Base-by-base conservation (phyloP, 1,139 yeast species). In the Suhomyces wounanorum region DNA sequence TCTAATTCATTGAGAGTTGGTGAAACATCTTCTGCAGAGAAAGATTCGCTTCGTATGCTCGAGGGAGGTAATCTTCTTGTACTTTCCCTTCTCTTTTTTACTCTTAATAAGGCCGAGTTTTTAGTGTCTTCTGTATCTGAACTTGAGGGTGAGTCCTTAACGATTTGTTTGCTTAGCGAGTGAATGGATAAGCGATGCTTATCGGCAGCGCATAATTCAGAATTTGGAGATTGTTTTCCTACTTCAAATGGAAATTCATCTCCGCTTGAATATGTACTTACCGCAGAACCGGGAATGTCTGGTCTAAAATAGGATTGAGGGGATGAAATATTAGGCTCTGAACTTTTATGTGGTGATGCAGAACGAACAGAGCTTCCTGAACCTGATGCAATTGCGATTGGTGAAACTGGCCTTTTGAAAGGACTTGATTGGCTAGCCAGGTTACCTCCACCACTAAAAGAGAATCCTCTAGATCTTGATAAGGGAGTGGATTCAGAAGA, bases 121-220 rank as follows among this genome's bases (percentile, higher is more conserved):
- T 75, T 63, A 5, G 78, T 65, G 16, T 85, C 92, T 59, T 87
- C 95, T 5, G 79, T 83, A 59, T 87, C 94, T 1, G 92, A 85
- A 42, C 86, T 81, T 3, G 83, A 79, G 0, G 91, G 87, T 1
- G 89, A 83, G 72, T 56, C 84, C 85, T 44, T 72, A 66, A 41
- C 71, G 9, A 63, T 60, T 48, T 61, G 70, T 48, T 65, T 67
- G 1, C 69, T 60, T 21, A 70, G 59, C 8, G 76, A 68, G 26
- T 64, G 65, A 10, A 56, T 59, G n/a, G 73, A 68, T 7, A 68
- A 55, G 36, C 74, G 56, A 26, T 70, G 69, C 25, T 62, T 38
- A 36, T 52, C 55, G 8, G 45, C 31, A 3, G 54, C 31, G 30
- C 37, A 54, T 8, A 50, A 43, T 7, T 59, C 63, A 14, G 53